phyloP scores from a whole-genome alignment of 2,329 filamentous ascomycete genomes.

The Pseudocercospora cruenta region DNA sequence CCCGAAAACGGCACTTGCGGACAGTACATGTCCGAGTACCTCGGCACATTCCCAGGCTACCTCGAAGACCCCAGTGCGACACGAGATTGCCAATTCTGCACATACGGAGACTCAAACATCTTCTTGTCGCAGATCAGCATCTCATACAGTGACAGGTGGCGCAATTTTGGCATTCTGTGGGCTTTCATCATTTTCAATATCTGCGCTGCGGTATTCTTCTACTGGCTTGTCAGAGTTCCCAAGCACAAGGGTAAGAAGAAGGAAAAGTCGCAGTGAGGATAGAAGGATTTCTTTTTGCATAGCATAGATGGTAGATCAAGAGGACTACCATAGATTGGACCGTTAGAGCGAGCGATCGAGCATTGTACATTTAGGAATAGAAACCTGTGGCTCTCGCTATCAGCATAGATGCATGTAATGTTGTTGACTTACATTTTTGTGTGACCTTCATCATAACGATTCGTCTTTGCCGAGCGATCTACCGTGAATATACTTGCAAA shows the following conservation, averaged over 20 bases:
- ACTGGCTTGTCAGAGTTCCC: conserved; percentile 60
- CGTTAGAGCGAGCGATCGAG: not conserved
- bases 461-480: not conserved
- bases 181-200: conserved; percentile 58
- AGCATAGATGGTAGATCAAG: conserved; percentile 5
- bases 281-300: not conserved
- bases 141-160: conserved; percentile 52
- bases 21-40: conserved; percentile 44
- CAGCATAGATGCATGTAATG: conserved; percentile 8
- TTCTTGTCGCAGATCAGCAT: conserved; percentile 49
- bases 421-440: not conserved
- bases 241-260: conserved; percentile 52
- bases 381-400: conserved; percentile 6
- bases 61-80: conserved; percentile 40
- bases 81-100: conserved; percentile 45
- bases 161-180: conserved; percentile 59
- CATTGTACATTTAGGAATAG: not conserved
- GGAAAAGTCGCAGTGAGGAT: not conserved
- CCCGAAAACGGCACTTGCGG: conserved; percentile 53
- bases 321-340: not conserved
- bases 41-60: conserved; percentile 41
- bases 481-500: not conserved
- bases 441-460: too few relatives aligned
- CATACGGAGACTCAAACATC: conserved; percentile 47
- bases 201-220: conserved; percentile 53